These are phyloP conservation scores for Leccinum variicolor DNA, from an alignment of 768 basidiomycete species.

Conservation along the genomic window DNA sequence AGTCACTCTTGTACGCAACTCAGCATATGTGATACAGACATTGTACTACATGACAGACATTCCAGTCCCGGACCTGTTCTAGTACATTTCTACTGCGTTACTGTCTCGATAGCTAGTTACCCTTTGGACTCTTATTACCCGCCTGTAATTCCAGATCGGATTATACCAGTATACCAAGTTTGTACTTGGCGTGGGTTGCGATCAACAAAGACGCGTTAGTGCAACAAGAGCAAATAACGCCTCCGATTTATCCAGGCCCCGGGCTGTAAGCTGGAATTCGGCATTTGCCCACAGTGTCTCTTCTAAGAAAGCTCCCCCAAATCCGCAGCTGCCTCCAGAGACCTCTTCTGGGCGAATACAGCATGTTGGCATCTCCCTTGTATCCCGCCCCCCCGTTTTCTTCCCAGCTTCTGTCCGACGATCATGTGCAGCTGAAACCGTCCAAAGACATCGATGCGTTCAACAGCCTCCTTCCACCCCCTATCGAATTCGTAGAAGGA, in stretches of 20 bases:
- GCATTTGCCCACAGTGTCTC: slow-evolving; percentile 17
- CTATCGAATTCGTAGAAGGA: slow-evolving; percentile 80
- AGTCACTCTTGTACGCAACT: slow-evolving; percentile 11
- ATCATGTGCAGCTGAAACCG: slow-evolving; percentile 56
- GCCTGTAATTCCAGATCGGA: background rate
- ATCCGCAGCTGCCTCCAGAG: slow-evolving; percentile 1
- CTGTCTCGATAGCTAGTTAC: background rate
- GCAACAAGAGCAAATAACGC: slow-evolving; percentile 27
- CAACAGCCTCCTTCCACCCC: slow-evolving; percentile 75
- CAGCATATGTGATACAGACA: slow-evolving; percentile 12
- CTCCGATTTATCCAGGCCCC: slow-evolving; percentile 12
- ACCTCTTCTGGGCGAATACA: slow-evolving; percentile 20
- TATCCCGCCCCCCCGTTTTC: slow-evolving; percentile 53
- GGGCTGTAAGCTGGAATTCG: background rate
- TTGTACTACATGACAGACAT: background rate
- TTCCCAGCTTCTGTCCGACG: slow-evolving; percentile 47
- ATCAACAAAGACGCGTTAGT: slow-evolving; percentile 16
- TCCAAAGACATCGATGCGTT: slow-evolving; percentile 71
- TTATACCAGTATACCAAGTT: background rate
- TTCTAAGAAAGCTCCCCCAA: slow-evolving; percentile 2
- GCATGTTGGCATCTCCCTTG: slow-evolving; percentile 68
- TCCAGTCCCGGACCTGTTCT: slow-evolving; percentile 7
- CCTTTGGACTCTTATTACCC: slow-evolving; percentile 1
- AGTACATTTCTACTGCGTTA: background rate
- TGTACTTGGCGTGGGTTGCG: background rate